These are phyloP conservation scores for Tuber microsphaerosporum DNA, from an alignment of 495 filamentous ascomycete genomes.

Conservation along the genomic window DNA sequence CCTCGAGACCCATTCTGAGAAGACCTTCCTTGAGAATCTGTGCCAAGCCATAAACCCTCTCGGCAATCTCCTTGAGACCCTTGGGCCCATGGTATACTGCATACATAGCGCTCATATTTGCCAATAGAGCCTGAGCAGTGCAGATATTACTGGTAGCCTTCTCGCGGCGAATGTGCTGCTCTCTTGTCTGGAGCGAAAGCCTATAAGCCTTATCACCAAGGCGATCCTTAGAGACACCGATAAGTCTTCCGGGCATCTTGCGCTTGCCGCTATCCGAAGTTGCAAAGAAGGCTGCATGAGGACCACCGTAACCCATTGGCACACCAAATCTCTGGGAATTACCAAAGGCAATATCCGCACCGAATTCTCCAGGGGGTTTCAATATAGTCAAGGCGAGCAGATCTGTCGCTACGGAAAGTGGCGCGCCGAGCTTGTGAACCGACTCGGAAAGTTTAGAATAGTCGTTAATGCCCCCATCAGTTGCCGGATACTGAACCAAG, in stretches of 20 bases:
- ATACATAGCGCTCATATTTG: constrained; percentile 97
- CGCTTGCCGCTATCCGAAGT: constrained; percentile 87
- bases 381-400: constrained; percentile 82
- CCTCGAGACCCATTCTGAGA: constrained; percentile 58
- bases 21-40: constrained; percentile 63
- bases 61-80: constrained; percentile 78
- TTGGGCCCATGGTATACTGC: constrained; percentile 92
- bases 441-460: constrained; percentile 65
- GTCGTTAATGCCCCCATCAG: constrained; percentile 71
- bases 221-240: constrained; percentile 89
- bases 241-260: constrained; percentile 88
- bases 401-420: constrained; percentile 86
- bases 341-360: constrained; percentile 94
- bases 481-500: constrained; percentile 91
- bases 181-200: constrained; percentile 84
- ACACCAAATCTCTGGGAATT: constrained; percentile 93
- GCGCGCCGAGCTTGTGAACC: constrained; percentile 71
- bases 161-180: constrained; percentile 95
- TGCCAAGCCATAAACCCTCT: constrained; percentile 64
- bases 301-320: constrained; percentile 87
- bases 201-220: constrained; percentile 77
- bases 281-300: constrained; percentile 96
- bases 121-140: constrained; percentile 88
- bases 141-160: constrained; percentile 99
- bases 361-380: constrained; percentile 90